Conservation (phyloP, 2,329 filamentous ascomycete species). For the Macrophomina phaseolina region DNA sequence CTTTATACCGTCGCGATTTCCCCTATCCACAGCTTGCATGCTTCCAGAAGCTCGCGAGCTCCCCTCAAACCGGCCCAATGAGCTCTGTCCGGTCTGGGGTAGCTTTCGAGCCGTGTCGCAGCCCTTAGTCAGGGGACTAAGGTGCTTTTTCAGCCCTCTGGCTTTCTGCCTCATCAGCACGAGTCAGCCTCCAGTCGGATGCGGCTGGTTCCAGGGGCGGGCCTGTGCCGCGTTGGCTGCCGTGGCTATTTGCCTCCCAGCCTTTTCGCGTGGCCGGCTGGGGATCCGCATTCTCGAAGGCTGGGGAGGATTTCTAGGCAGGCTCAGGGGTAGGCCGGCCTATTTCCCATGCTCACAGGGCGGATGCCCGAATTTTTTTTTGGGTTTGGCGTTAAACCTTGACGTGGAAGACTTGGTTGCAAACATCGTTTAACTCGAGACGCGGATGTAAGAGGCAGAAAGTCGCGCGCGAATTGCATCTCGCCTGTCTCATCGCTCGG, state of each 20-base stretch:
- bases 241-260: neutral
- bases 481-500: neutral
- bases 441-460: conserved; percentile 17
- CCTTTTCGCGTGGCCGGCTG: conserved; percentile 21
- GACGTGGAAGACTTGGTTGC: conserved; percentile 4
- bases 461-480: neutral
- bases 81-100: conserved; percentile 16
- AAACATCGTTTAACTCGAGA: conserved; percentile 24
- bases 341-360: conserved; percentile 4
- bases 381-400: conserved; percentile 12
- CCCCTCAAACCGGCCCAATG: conserved; percentile 16
- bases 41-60: conserved; percentile 13
- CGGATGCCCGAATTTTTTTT: conserved; percentile 1
- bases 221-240: conserved; percentile 16
- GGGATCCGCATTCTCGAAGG: conserved; percentile 23
- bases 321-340: conserved; percentile 12
- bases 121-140: conserved; percentile 20
- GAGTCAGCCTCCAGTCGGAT: neutral
- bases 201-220: conserved; percentile 12
- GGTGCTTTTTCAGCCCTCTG: conserved; percentile 9
- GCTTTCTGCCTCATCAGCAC: neutral
- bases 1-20: conserved; percentile 23
- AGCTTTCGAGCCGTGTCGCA: conserved; percentile 9
- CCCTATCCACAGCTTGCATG: conserved; percentile 17
- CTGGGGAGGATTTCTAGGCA: conserved; percentile 8